Percentiles rank a stretch among this genome's conserved stretches.
phyloP scores from a whole-genome alignment of 1,284 basidiomycete genomes.

The Moesziomyces parantarcticus region DNA sequence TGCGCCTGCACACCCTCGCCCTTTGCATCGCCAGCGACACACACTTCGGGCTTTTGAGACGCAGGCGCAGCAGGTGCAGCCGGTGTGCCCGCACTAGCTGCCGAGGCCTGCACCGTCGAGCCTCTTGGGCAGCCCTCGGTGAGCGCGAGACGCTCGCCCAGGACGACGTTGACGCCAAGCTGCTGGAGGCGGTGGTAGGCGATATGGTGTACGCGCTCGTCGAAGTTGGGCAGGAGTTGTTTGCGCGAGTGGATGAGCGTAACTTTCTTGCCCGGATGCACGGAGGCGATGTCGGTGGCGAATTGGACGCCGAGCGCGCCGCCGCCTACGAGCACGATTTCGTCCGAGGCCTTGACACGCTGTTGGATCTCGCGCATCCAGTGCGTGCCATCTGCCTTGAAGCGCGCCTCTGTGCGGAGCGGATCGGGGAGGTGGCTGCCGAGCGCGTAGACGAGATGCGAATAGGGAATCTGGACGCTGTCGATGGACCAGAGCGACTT shows the following conservation, averaged over 20 bases:
- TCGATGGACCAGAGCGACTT: slow-evolving; percentile 64
- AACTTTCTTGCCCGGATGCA: slow-evolving; percentile 56
- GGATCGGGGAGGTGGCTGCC: slow-evolving; percentile 66
- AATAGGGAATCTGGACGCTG: slow-evolving; percentile 62
- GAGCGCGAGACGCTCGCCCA: slow-evolving; percentile 63
- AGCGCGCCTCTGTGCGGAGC: slow-evolving; percentile 60
- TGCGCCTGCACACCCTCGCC: slow-evolving; percentile 52
- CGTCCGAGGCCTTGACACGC: slow-evolving; percentile 51
- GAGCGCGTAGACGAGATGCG: slow-evolving; percentile 66
- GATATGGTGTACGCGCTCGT: slow-evolving; percentile 59
- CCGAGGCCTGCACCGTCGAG: slow-evolving; percentile 45
- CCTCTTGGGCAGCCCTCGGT: slow-evolving; percentile 64
- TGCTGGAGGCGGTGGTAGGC: slow-evolving; percentile 53
- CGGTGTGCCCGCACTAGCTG: slow-evolving; percentile 6
- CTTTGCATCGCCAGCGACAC: slow-evolving; percentile 46
- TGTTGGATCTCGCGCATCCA: slow-evolving; percentile 62
- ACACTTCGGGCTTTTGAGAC: slow-evolving; percentile 21
- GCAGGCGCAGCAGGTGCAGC: slow-evolving; percentile 5
- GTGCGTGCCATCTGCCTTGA: slow-evolving; percentile 54
- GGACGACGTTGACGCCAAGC: slow-evolving; percentile 63
- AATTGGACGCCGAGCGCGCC: slow-evolving; percentile 66
- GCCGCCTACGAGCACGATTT: slow-evolving; percentile 66
- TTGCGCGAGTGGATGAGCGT: slow-evolving; percentile 64
- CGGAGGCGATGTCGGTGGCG: slow-evolving; percentile 62
- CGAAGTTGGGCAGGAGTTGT: slow-evolving; percentile 66